These are phyloP conservation scores for Pedinophyceae sp. DNA, from an alignment of 139 green algal species.

Conservation along the genomic window DNA sequence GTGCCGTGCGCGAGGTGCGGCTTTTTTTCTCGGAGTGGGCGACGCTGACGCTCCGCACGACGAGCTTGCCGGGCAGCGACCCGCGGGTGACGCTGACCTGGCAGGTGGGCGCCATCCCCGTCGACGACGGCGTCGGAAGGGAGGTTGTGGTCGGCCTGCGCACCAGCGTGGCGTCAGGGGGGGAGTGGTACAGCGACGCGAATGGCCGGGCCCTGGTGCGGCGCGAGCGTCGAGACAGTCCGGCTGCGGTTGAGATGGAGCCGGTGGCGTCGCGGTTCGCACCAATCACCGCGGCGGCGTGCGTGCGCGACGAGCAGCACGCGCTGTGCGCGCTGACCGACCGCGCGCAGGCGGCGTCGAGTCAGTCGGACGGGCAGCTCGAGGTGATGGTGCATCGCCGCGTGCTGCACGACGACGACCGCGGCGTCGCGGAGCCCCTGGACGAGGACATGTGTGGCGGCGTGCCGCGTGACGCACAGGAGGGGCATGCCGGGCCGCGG, in stretches of 20 bases:
- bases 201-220: too few relatives aligned
- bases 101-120: constrained; percentile 51
- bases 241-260: too few relatives aligned
- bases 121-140: constrained; percentile 30
- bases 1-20: constrained; percentile 33
- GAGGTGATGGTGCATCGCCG: constrained; percentile 45
- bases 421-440: constrained; percentile 51
- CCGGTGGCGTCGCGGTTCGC: constrained; percentile 55
- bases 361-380: constrained; percentile 24
- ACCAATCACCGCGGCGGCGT: constrained; percentile 41
- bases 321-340: constrained; percentile 41
- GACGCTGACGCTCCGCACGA: constrained; percentile 25
- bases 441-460: constrained; percentile 57
- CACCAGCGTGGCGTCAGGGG: constrained; percentile 18
- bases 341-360: constrained; percentile 35
- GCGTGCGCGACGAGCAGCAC: constrained; percentile 16
- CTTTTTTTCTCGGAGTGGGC: constrained; percentile 31
- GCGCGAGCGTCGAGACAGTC: too few relatives aligned
- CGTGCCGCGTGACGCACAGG: too few relatives aligned
- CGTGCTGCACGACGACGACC: constrained; percentile 30
- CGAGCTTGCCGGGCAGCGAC: constrained; percentile 20
- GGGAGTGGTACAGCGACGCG: too few relatives aligned
- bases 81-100: constrained; percentile 44
- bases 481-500: too few relatives aligned
- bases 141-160: constrained; percentile 27